Conservation (phyloP, 805 yeast species). For the Yarrowia divulgata region DNA sequence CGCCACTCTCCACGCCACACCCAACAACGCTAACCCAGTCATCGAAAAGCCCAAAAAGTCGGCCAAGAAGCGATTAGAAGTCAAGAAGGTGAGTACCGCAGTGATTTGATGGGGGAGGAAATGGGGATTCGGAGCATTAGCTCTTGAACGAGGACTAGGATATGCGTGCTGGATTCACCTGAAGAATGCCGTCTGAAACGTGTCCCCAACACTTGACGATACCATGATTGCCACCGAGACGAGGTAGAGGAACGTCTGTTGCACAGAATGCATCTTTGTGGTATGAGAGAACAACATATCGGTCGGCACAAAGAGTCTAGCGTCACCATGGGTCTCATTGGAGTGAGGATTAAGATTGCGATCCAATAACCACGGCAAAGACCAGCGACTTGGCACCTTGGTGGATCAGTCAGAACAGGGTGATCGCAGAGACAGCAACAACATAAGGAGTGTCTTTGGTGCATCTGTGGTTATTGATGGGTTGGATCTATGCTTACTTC, state of each 20-base stretch:
- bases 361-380: neutral
- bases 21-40: slow-evolving; percentile 23
- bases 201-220: neutral
- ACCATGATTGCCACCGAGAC: neutral
- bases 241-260: too few relatives aligned
- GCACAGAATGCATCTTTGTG: neutral
- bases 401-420: neutral
- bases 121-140: neutral
- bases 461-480: neutral
- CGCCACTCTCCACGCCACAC: too few relatives aligned
- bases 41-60: slow-evolving; percentile 31
- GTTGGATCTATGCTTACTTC: too few relatives aligned
- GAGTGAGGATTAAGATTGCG: neutral
- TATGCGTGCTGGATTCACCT: neutral
- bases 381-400: slow-evolving; percentile 4
- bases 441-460: neutral
- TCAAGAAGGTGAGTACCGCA: slow-evolving; percentile 62
- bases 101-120: neutral
- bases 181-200: neutral
- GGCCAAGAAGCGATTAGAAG: slow-evolving; percentile 79
- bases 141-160: neutral
- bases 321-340: neutral
- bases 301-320: too few relatives aligned
- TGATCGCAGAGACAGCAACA: neutral
- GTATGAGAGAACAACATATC: neutral